phyloP scores from a whole-genome alignment of 768 basidiomycete species.

The Fistulinella prunicolor region DNA sequence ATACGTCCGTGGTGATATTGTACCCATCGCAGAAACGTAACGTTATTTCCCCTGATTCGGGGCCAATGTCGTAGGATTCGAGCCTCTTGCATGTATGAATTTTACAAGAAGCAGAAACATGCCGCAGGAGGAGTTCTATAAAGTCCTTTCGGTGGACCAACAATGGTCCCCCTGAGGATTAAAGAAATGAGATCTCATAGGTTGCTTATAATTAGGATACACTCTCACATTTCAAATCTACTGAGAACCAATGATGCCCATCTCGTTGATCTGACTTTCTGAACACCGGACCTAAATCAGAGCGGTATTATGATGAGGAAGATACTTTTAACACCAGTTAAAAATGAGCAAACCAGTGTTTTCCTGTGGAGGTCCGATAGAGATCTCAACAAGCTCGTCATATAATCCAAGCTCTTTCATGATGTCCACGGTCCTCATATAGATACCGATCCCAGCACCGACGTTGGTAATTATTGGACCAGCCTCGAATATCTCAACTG shows the following conservation, averaged over 20 bases:
- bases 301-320: neutral
- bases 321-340: too few relatives aligned
- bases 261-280: slow-evolving; percentile 35
- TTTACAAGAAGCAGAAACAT: slow-evolving; percentile 25
- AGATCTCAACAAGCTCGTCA: slow-evolving; percentile 27
- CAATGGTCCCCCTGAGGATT: slow-evolving; percentile 25
- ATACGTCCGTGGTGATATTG: slow-evolving; percentile 35
- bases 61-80: slow-evolving; percentile 23
- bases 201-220: neutral
- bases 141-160: slow-evolving; percentile 39
- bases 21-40: slow-evolving; percentile 40
- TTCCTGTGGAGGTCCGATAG: slow-evolving; percentile 15
- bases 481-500: slow-evolving; percentile 44
- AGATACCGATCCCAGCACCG: slow-evolving; percentile 47
- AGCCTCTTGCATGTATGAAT: slow-evolving; percentile 38
- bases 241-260: slow-evolving; percentile 28
- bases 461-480: slow-evolving; percentile 38
- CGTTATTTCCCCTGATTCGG: slow-evolving; percentile 22
- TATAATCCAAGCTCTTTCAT: slow-evolving; percentile 39
- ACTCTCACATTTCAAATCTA: slow-evolving; percentile 22
- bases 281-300: slow-evolving; percentile 20
- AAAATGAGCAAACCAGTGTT: slow-evolving; percentile 14
- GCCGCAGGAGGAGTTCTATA: slow-evolving; percentile 30
- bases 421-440: slow-evolving; percentile 44
- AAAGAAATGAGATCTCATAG: neutral